Conservation (phyloP, 345 rosid species). For the Luvunga scandens region DNA sequence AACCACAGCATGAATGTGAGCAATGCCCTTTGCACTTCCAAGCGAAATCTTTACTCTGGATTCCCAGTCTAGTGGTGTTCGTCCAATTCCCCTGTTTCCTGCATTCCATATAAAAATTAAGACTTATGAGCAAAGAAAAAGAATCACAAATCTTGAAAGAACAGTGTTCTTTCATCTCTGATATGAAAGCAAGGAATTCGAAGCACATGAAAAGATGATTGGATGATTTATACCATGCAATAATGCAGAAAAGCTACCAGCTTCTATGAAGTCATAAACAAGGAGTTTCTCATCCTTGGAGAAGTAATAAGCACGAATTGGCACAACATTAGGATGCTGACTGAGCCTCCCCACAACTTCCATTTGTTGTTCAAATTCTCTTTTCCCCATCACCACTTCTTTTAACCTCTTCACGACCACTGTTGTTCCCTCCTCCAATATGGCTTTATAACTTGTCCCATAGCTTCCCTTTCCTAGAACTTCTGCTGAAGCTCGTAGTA, state of each 20-base stretch:
- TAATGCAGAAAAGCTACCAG: conserved; percentile 61
- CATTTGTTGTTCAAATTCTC: conserved; percentile 95
- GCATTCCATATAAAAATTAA: conserved; percentile 1
- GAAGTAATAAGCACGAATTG: conserved; percentile 92
- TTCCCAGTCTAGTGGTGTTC: conserved; percentile 64
- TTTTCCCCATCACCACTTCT: conserved; percentile 72
- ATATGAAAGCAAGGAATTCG: neutral
- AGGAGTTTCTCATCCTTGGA: conserved; percentile 95
- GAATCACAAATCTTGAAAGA: neutral
- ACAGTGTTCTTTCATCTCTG: neutral
- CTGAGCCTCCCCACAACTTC: conserved; percentile 68
- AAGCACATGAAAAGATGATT: neutral
- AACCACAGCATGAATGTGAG: conserved; percentile 64
- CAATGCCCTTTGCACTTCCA: conserved; percentile 70
- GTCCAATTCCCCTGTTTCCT: conserved; percentile 53
- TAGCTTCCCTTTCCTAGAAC: conserved; percentile 93
- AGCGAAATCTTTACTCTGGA: conserved; percentile 64
- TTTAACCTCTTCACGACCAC: conserved; percentile 90
- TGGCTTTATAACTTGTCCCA: conserved; percentile 92
- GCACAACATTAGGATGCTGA: conserved; percentile 68
- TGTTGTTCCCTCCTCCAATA: conserved; percentile 79
- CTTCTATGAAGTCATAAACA: conserved; percentile 66
- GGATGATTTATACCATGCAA: conserved; percentile 60
- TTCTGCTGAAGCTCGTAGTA: conserved; percentile 94
- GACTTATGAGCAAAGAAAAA: neutral